phyloP scores from a whole-genome alignment of 371 early-diverging fungal species.

The Coemansia sp. region DNA sequence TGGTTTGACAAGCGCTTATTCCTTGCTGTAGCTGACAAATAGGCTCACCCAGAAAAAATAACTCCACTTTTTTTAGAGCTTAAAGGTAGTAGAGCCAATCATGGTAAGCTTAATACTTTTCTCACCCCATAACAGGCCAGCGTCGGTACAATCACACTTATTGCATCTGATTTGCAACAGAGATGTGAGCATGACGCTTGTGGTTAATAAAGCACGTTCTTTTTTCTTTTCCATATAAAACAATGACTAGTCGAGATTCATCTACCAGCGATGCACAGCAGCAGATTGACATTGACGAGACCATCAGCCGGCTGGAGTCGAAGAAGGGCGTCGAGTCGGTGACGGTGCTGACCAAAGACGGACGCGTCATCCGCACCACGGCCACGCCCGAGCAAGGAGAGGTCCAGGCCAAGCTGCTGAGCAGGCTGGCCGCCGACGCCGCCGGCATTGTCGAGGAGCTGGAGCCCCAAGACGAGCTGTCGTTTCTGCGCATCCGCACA shows the following conservation, averaged over 20 bases:
- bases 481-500: constrained; percentile 88
- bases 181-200: background rate
- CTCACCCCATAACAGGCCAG: too few relatives aligned
- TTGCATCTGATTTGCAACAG: too few relatives aligned
- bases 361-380: constrained; percentile 87
- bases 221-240: too few relatives aligned
- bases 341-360: constrained; percentile 73
- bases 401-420: constrained; percentile 75
- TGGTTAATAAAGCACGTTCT: background rate
- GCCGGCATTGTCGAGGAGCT: constrained; percentile 65
- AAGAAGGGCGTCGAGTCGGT: constrained; percentile 83
- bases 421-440: constrained; percentile 71
- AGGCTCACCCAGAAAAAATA: too few relatives aligned
- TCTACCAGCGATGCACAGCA: constrained; percentile 17
- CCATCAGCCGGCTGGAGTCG: constrained; percentile 78
- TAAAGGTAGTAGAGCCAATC: too few relatives aligned
- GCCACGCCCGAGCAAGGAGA: constrained; percentile 73
- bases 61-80: too few relatives aligned
- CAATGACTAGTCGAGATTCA: too few relatives aligned
- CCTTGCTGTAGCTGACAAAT: too few relatives aligned
- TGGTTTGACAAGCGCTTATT: too few relatives aligned
- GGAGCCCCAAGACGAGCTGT: constrained; percentile 87
- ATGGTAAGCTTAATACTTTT: too few relatives aligned
- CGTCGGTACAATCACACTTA: too few relatives aligned
- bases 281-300: constrained; percentile 83